These are phyloP conservation scores for Xylariales sp. DNA, from an alignment of 2,329 filamentous ascomycete species.

Conservation along the genomic window DNA sequence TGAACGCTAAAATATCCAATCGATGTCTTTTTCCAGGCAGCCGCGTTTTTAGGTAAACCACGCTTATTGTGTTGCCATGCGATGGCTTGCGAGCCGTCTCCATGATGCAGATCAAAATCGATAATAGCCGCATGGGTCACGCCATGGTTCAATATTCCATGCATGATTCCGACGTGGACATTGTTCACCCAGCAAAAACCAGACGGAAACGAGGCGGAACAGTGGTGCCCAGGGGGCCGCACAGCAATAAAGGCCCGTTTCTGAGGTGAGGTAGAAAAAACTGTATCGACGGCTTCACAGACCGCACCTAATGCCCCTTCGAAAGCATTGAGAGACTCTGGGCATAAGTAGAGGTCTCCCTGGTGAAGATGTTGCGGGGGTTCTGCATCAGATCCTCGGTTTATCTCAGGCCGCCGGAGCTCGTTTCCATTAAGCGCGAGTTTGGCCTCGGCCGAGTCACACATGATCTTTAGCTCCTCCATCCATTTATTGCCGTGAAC, in stretches of 20 bases:
- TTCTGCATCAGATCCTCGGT: constrained; percentile 59
- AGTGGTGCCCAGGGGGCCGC: constrained; percentile 94
- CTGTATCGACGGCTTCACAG: constrained; percentile 88
- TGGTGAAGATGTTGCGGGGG: constrained; percentile 76
- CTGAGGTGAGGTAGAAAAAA: constrained; percentile 74
- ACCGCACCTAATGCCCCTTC: constrained; percentile 93
- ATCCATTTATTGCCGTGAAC: constrained; percentile 95
- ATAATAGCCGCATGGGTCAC: constrained; percentile 94
- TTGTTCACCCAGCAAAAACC: constrained; percentile 99
- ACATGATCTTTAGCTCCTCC: constrained; percentile 89
- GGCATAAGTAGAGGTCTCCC: constrained; percentile 90
- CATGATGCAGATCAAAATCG: constrained; percentile 92
- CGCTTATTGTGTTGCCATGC: constrained; percentile 89
- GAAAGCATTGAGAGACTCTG: constrained; percentile 86
- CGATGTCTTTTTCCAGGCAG: constrained; percentile 81
- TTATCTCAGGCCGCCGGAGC: constrained; percentile 74
- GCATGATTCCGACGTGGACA: constrained; percentile 94
- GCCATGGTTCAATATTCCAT: constrained; percentile 84
- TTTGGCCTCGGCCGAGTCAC: constrained; percentile 80
- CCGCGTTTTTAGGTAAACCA: constrained; percentile 76
- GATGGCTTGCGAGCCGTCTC: constrained; percentile 95
- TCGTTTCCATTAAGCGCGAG: constrained; percentile 83
- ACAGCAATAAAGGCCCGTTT: constrained; percentile 90
- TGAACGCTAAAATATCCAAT: constrained; percentile 98
- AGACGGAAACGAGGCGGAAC: constrained; percentile 87